Evolutionary conservation across 192 early-diverging fungal genomes (phyloP).

Genomic region (Coemansia sp.): DNA sequence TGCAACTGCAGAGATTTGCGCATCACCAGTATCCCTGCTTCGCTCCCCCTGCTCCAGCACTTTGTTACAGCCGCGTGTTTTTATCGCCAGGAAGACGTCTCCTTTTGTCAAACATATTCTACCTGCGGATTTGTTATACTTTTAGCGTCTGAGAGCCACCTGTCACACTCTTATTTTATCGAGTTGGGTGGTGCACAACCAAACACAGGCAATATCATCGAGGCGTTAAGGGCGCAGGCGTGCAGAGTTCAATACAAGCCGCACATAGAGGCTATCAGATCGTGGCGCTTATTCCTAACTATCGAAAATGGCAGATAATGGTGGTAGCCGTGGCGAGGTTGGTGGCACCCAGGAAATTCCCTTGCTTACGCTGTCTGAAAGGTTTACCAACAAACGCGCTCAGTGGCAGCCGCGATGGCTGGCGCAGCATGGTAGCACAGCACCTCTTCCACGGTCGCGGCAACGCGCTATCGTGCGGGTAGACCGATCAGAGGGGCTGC

Average conservation of each 20-base stretch:
- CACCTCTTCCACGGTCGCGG: neutral
- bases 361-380: neutral
- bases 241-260: neutral
- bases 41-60: neutral
- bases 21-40: conserved; percentile 2
- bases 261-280: neutral
- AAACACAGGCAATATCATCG: neutral
- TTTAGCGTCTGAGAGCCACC: neutral
- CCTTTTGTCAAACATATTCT: neutral
- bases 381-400: neutral
- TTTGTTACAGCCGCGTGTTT: neutral
- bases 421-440: neutral
- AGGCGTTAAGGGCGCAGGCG: neutral
- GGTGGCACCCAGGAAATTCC: neutral
- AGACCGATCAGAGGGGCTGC: conserved; percentile 14
- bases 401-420: conserved; percentile 1
- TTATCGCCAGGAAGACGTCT: neutral
- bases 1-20: neutral
- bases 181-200: neutral
- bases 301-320: neutral
- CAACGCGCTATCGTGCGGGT: conserved; percentile 27
- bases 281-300: neutral
- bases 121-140: neutral
- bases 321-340: neutral
- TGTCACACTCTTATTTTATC: neutral